A percentile compares a stretch with the other conserved stretches of the same genome.
Evolutionary conservation across 768 basidiomycete genomes (phyloP).

Genomic region (Termitomyces sp.): DNA sequence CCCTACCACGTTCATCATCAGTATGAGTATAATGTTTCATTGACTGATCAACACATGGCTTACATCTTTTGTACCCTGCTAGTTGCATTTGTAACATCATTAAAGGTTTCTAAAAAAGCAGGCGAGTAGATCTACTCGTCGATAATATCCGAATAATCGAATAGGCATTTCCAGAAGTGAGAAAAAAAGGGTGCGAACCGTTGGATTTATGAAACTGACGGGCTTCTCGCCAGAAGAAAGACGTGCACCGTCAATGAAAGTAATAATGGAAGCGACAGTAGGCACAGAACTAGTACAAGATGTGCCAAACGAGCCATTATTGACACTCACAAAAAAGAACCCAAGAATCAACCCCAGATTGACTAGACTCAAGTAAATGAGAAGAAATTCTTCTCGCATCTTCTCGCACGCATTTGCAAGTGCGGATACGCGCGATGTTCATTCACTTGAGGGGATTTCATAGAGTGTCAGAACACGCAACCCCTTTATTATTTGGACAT

Average conservation of each 20-base stretch:
- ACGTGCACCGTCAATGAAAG: conserved; percentile 33
- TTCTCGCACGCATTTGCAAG: no score
- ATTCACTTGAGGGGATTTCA: background rate
- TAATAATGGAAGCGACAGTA: conserved; percentile 29
- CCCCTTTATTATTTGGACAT: no score
- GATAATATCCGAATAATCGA: background rate
- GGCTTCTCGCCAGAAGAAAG: conserved; percentile 29
- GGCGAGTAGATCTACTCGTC: conserved; percentile 21
- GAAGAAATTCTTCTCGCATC: conserved; percentile 9
- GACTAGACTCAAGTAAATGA: conserved; percentile 3
- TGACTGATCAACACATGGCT: background rate
- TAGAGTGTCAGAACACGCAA: no score
- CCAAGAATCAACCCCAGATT: background rate
- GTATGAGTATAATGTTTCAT: background rate
- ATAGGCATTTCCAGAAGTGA: background rate
- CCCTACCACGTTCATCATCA: conserved; percentile 22
- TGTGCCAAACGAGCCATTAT: no score
- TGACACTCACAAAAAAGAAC: conserved; percentile 14
- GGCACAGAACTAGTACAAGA: conserved; percentile 28
- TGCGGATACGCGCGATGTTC: background rate
- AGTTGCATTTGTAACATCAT: conserved; percentile 35
- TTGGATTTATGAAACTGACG: conserved; percentile 40
- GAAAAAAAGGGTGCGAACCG: conserved; percentile 18
- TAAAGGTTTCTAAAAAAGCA: conserved; percentile 29
- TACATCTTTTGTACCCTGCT: conserved; percentile 41